Percentiles rank a stretch among this genome's conserved stretches.
phyloP scores from a whole-genome alignment of 257 asterid species.

The Salvia splendens region DNA sequence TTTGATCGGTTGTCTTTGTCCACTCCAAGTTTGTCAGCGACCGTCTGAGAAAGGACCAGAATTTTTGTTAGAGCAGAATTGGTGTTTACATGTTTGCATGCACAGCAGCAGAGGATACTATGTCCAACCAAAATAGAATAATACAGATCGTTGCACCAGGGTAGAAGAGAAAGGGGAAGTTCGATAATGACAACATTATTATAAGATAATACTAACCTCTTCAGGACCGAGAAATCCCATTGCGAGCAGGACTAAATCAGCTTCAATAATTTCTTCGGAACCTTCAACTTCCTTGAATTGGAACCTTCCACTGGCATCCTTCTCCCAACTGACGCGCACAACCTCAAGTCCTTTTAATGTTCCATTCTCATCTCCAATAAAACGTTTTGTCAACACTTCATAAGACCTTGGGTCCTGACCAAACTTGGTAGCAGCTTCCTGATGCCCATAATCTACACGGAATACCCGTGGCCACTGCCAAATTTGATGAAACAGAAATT shows the following conservation, averaged over 20 bases:
- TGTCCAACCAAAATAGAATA: no score
- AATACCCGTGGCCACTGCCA: constrained; percentile 93
- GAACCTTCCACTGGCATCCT: constrained; percentile 80
- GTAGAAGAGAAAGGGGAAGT: neutral
- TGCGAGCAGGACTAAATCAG: constrained; percentile 85
- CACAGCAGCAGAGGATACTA: no score
- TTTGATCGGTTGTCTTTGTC: constrained; percentile 82
- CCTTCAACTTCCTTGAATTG: constrained; percentile 96
- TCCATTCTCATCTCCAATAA: constrained; percentile 84
- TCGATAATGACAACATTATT: neutral
- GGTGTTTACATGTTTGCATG: neutral
- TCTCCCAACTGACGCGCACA: constrained; percentile 85
- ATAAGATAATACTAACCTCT: constrained; percentile 54
- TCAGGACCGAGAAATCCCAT: constrained; percentile 99
- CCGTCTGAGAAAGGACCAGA: constrained; percentile 45
- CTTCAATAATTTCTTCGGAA: constrained; percentile 84
- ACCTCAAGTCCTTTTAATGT: constrained; percentile 78
- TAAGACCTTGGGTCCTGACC: constrained; percentile 97
- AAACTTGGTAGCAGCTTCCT: constrained; percentile 87
- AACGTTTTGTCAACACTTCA: constrained; percentile 87
- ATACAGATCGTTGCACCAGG: no score
- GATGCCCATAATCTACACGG: constrained; percentile 97
- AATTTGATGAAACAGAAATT: constrained; percentile 4
- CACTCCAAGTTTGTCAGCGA: constrained; percentile 79
- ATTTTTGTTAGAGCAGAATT: neutral